A percentile compares a stretch with the other conserved stretches of the same genome.
phyloP scores from a whole-genome alignment of 1,139 yeast species.

The Hyphopichia burtonii region DNA sequence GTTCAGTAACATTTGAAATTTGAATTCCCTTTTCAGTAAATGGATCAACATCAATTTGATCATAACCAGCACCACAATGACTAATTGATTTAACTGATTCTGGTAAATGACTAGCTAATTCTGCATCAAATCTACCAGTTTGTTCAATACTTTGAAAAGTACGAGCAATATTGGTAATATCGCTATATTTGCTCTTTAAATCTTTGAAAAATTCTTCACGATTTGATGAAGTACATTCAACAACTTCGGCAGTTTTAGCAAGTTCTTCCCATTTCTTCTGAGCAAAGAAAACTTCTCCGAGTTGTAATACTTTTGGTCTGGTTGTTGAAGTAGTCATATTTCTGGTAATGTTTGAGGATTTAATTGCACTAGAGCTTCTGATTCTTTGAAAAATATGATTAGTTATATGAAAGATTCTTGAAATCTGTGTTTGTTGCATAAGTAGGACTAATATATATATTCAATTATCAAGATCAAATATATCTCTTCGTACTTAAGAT shows the following conservation, averaged over 20 bases:
- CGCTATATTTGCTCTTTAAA: constrained; percentile 46
- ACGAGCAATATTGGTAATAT: constrained; percentile 50
- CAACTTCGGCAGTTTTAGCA: constrained; percentile 47
- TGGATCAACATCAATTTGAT: constrained; percentile 64
- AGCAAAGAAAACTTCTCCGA: constrained; percentile 55
- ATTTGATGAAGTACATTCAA: constrained; percentile 41
- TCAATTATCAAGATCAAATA: background rate
- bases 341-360: background rate
- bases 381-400: background rate
- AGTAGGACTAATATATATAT: background rate
- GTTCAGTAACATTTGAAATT: constrained; percentile 67
- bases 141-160: constrained; percentile 44
- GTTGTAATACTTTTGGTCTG: constrained; percentile 57
- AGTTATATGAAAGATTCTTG: constrained; percentile 1
- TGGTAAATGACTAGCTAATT: constrained; percentile 62
- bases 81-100: constrained; percentile 59
- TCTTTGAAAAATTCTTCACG: constrained; percentile 54
- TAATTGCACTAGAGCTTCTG: background rate
- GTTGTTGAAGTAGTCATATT: constrained; percentile 8
- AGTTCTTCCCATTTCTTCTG: constrained; percentile 57
- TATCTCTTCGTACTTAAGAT: too few relatives aligned
- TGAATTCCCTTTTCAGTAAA: constrained; percentile 54
- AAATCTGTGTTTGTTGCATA: constrained; percentile 2
- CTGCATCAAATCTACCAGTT: constrained; percentile 79
- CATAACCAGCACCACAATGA: constrained; percentile 95